Evolutionary conservation across 306 rosid species (phyloP).

Genomic region (Crotalaria pallida): DNA sequence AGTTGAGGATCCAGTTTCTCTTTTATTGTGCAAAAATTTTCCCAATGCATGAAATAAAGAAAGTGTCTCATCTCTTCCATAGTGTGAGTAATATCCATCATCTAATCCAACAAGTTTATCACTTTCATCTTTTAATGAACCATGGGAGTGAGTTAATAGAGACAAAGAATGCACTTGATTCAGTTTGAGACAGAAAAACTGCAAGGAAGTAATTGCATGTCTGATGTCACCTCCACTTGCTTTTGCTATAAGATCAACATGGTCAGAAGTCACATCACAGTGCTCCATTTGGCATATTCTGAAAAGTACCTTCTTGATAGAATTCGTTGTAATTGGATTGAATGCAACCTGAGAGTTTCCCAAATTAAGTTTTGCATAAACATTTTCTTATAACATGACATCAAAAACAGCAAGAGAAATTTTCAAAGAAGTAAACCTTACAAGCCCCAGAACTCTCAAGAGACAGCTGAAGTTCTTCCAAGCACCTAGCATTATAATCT

Average conservation of each 20-base stretch:
- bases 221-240: conserved; percentile 96
- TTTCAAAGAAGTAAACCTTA: conserved; percentile 80
- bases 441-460: conserved; percentile 91
- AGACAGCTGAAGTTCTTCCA: conserved; percentile 58
- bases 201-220: conserved; percentile 85
- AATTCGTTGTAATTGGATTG: conserved; percentile 76
- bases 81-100: conserved; percentile 45
- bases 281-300: conserved; percentile 73
- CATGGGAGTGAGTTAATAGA: conserved; percentile 7
- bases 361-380: conserved; percentile 19
- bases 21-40: conserved; percentile 93
- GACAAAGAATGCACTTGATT: conserved; percentile 42
- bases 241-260: conserved; percentile 74
- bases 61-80: conserved; percentile 84
- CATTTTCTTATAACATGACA: conserved; percentile 12
- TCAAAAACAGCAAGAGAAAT: conserved; percentile 11
- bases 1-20: conserved; percentile 47
- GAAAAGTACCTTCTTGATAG: conserved; percentile 61
- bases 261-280: conserved; percentile 50
- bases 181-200: conserved; percentile 70
- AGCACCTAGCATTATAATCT: conserved; percentile 45
- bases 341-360: conserved; percentile 64
- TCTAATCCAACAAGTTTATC: conserved; percentile 26
- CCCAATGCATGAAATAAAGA: conserved; percentile 90
- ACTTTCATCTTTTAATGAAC: conserved; percentile 27